Base-by-base conservation (phyloP, 371 early-diverging fungal genomes). In the Haplosporangium sp. region DNA sequence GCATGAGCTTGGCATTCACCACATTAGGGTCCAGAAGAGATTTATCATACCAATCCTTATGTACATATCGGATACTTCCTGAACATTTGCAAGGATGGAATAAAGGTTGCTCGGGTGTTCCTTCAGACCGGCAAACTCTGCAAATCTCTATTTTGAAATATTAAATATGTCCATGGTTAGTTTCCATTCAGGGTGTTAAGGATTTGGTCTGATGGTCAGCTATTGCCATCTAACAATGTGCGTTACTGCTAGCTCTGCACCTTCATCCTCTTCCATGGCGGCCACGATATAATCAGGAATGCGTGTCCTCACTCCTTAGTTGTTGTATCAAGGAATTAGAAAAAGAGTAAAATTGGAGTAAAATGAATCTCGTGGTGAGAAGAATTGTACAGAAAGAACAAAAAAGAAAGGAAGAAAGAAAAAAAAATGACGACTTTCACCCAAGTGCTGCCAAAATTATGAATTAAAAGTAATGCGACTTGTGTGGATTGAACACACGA, bases 51-150 rank as follows among this genome's bases (percentile, higher is more conserved):
- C 96, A 96, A 62, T 91, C 91, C 79, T 97, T 96, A 79, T 97
- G 97, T 37, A 97, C 94, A 88, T 88, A 92, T 59, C 89, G 89
- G 84, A 97, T 97, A 82, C 94, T 94, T 27, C 98, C 98, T 13
- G 96, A 90, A 87, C 98, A 97, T 85, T 94, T 94, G 85, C 98
- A 97, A 8, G 98, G 98, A 82, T 95, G 89, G 83, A 92, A 96
- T 47, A 97, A 86, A 38, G 96, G 97, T 59, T 94, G 90, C 4
- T 94, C 94, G 4, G 82, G 76, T 15, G 94, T 92, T 15, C 85
- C 93, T 57, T 92, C 94, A 50, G 90, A 87, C 34, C 97, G 95
- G 67, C 98, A 97, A 17, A 97, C 96, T 75, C 98, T 92, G 84
- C 98, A 97, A 53, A 96, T 92, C 76, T 93, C 91, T 78, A 67